A percentile compares a stretch with the other conserved stretches of the same genome.
Conservation (phyloP, 768 basidiomycete genomes). For the Auricularia cornea region DNA sequence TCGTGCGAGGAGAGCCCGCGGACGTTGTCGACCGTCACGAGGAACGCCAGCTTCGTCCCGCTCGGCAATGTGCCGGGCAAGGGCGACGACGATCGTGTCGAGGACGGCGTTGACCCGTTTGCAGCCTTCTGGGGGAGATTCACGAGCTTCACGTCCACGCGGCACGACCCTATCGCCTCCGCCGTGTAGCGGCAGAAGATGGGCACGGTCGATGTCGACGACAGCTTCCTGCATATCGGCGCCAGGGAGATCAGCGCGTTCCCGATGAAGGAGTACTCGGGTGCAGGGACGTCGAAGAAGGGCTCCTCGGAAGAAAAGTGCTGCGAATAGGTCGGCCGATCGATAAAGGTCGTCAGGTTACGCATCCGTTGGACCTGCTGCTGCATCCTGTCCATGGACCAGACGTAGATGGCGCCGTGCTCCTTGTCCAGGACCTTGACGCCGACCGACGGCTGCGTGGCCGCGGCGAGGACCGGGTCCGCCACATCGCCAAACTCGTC, state of each 20-base stretch:
- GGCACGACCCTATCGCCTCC: constrained; percentile 93
- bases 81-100: constrained; percentile 72
- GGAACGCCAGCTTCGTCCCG: constrained; percentile 78
- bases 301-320: constrained; percentile 92
- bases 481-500: constrained; percentile 90
- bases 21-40: constrained; percentile 76
- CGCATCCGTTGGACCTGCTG: constrained; percentile 91
- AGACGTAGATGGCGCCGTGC: constrained; percentile 80
- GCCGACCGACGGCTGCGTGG: constrained; percentile 73
- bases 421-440: constrained; percentile 88
- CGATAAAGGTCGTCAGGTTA: constrained; percentile 81
- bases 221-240: constrained; percentile 67
- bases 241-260: constrained; percentile 76
- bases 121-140: constrained; percentile 51
- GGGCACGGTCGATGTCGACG: constrained; percentile 67
- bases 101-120: constrained; percentile 46
- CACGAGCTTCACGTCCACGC: constrained; percentile 74
- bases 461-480: constrained; percentile 67
- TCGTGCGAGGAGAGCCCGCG: constrained; percentile 87
- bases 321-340: constrained; percentile 85
- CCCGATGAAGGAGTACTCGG: constrained; percentile 89
- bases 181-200: constrained; percentile 92
- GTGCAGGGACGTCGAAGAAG: constrained; percentile 83
- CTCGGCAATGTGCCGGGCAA: constrained; percentile 55
- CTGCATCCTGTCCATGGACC: constrained; percentile 83